phyloP scores from a whole-genome alignment of 768 basidiomycete species.

The Glaciozyma antarctica region DNA sequence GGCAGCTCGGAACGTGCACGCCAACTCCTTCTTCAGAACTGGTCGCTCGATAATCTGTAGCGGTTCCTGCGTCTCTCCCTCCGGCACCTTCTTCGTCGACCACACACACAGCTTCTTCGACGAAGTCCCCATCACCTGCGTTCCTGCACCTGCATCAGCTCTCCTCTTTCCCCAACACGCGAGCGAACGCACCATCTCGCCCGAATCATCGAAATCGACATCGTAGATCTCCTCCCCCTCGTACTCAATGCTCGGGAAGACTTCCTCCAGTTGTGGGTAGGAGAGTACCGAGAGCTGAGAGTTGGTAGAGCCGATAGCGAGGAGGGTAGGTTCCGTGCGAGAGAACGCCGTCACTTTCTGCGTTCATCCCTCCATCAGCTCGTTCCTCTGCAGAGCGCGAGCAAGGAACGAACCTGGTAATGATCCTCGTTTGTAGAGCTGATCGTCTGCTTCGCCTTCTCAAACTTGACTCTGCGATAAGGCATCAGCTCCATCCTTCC shows the following conservation, averaged over 20 bases:
- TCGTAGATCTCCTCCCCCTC: constrained; percentile 77
- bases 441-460: constrained; percentile 56
- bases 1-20: constrained; percentile 32
- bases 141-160: neutral
- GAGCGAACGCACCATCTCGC: constrained; percentile 43
- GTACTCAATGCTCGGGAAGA: constrained; percentile 46
- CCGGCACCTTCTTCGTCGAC: constrained; percentile 1
- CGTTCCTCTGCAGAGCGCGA: neutral
- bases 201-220: constrained; percentile 60
- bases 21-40: constrained; percentile 23
- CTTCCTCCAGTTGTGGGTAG: constrained; percentile 50
- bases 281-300: constrained; percentile 56
- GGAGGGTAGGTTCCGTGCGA: constrained; percentile 53
- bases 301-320: constrained; percentile 31
- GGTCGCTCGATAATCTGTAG: constrained; percentile 33
- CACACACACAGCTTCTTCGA: constrained; percentile 28
- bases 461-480: constrained; percentile 47
- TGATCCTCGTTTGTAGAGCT: constrained; percentile 55
- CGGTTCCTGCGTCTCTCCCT: constrained; percentile 14
- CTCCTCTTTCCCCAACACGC: constrained; percentile 8
- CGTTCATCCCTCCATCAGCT: constrained; percentile 14
- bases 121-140: constrained; percentile 28
- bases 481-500: neutral
- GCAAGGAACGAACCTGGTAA: constrained; percentile 58
- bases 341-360: constrained; percentile 86